These are phyloP conservation scores for Colletotrichum plurivorum DNA, from an alignment of 2,329 filamentous ascomycete genomes.

Conservation along the genomic window DNA sequence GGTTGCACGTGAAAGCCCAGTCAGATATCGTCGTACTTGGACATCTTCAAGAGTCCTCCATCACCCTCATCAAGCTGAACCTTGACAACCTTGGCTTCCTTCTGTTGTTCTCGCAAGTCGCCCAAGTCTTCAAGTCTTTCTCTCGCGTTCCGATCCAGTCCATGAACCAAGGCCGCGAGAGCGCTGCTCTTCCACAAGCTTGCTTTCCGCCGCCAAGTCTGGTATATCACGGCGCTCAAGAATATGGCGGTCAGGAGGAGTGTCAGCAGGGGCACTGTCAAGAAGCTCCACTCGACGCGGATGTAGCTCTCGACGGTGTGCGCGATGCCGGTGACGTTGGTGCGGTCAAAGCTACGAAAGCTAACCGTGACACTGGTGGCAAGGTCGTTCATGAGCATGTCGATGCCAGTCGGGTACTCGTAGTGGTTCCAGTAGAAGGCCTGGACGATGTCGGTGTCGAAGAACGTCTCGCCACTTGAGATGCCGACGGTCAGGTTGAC, in stretches of 20 bases:
- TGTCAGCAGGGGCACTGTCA: conserved; percentile 49
- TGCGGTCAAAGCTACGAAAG: conserved; percentile 49
- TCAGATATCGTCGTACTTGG: conserved; percentile 30
- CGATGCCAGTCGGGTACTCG: conserved; percentile 50
- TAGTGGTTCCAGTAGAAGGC: conserved; percentile 58
- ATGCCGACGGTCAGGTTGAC: conserved; percentile 52
- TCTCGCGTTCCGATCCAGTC: conserved; percentile 48
- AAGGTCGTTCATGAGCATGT: conserved; percentile 52
- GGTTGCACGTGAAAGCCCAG: background rate
- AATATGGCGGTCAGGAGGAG: conserved; percentile 49
- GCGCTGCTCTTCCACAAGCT: conserved; percentile 53
- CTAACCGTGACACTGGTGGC: conserved; percentile 52
- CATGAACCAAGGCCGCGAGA: conserved; percentile 52
- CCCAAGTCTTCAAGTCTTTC: conserved; percentile 42
- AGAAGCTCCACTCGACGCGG: conserved; percentile 53
- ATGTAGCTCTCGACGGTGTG: conserved; percentile 50
- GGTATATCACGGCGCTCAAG: conserved; percentile 45
- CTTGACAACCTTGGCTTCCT: conserved; percentile 44
- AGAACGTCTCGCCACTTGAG: conserved; percentile 49
- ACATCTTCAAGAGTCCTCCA: conserved; percentile 36
- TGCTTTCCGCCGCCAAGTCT: conserved; percentile 44
- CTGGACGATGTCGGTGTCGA: conserved; percentile 54
- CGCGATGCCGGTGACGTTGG: conserved; percentile 47
- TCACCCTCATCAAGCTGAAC: conserved; percentile 46
- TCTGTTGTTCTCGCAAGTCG: conserved; percentile 44